Conservation (phyloP, 2,329 filamentous ascomycete species). For the Thielaviopsis populi region DNA sequence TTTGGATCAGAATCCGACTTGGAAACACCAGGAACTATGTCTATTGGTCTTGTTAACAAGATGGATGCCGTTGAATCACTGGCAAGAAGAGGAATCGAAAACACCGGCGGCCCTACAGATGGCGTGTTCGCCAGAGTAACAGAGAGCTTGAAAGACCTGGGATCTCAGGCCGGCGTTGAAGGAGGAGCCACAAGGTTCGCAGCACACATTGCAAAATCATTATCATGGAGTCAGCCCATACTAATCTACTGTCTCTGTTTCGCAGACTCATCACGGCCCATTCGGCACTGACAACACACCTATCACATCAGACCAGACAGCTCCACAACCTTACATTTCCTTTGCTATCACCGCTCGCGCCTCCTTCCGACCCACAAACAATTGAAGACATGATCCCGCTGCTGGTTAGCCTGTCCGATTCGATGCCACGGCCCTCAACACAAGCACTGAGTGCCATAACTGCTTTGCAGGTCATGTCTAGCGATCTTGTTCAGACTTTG, state of each 20-base stretch:
- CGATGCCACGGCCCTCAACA: constrained; percentile 51
- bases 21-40: constrained; percentile 48
- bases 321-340: constrained; percentile 59
- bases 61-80: constrained; percentile 60
- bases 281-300: constrained; percentile 57
- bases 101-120: constrained; percentile 48
- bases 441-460: constrained; percentile 50
- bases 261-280: constrained; percentile 61
- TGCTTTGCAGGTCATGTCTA: constrained; percentile 53
- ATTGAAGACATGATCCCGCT: constrained; percentile 57
- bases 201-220: not conserved
- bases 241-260: constrained; percentile 1
- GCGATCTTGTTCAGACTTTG: constrained; percentile 62
- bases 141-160: constrained; percentile 54
- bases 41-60: constrained; percentile 48
- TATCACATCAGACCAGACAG: constrained; percentile 59
- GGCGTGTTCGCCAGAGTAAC: constrained; percentile 54
- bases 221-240: not conserved
- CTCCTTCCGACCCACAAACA: constrained; percentile 46
- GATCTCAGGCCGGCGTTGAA: constrained; percentile 57
- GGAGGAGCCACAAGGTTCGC: constrained; percentile 53
- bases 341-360: constrained; percentile 52
- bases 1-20: constrained; percentile 60
- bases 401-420: constrained; percentile 47
- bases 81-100: constrained; percentile 50